These are phyloP conservation scores for Hyphodiscus hymeniophilus DNA, from an alignment of 495 filamentous ascomycete genomes.

Conservation along the genomic window DNA sequence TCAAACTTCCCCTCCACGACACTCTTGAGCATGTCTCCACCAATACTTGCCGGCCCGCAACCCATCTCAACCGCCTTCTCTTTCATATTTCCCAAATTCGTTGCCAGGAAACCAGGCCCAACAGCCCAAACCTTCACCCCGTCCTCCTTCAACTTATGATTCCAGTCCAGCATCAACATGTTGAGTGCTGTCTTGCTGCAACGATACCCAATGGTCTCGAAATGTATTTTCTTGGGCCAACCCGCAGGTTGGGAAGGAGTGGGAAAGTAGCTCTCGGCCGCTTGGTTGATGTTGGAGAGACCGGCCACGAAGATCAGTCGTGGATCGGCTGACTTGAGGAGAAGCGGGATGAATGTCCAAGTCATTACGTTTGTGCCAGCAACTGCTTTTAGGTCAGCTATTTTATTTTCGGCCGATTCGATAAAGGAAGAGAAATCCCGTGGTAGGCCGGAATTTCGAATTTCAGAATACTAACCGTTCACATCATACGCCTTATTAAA, in stretches of 20 bases:
- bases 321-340: slow-evolving; percentile 34
- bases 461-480: too few relatives aligned
- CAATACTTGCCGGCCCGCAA: slow-evolving; percentile 32
- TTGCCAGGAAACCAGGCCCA: slow-evolving; percentile 48
- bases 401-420: too few relatives aligned
- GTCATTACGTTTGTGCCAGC: slow-evolving; percentile 43
- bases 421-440: too few relatives aligned
- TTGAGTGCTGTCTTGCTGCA: slow-evolving; percentile 52
- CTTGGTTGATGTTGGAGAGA: slow-evolving; percentile 34
- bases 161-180: slow-evolving; percentile 58
- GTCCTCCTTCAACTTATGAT: slow-evolving; percentile 42
- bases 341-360: slow-evolving; percentile 33
- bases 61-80: slow-evolving; percentile 28
- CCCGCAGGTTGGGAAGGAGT: slow-evolving; percentile 30
- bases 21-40: slow-evolving; percentile 33
- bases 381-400: too few relatives aligned
- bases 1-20: slow-evolving; percentile 42
- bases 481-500: slow-evolving; percentile 45
- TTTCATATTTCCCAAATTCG: slow-evolving; percentile 35
- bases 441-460: too few relatives aligned
- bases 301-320: slow-evolving; percentile 45
- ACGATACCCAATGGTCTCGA: slow-evolving; percentile 36
- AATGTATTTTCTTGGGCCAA: slow-evolving; percentile 36
- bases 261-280: slow-evolving; percentile 21
- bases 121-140: slow-evolving; percentile 52